Conservation (phyloP, 2,329 filamentous ascomycete genomes). For the Diplodia seriata region DNA sequence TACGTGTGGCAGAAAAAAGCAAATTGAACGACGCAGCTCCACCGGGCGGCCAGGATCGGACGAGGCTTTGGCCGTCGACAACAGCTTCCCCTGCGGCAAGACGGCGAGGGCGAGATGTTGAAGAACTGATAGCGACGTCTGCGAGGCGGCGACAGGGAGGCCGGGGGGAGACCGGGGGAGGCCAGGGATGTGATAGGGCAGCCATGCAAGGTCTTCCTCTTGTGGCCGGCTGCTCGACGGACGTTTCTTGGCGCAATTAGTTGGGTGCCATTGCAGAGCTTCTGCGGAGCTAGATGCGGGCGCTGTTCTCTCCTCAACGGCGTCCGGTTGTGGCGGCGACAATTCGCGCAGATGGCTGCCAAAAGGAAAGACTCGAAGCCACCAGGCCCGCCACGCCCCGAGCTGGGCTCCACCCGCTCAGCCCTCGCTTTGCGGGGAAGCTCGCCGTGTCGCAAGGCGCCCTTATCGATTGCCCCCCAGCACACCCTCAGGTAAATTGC, state of each 20-base stretch:
- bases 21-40: constrained; percentile 21
- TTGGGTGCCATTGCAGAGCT: constrained; percentile 31
- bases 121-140: background rate
- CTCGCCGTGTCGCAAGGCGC: constrained; percentile 7
- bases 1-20: constrained; percentile 32
- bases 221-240: constrained; percentile 11
- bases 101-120: background rate
- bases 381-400: background rate
- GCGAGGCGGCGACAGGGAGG: constrained; percentile 16
- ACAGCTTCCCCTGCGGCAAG: constrained; percentile 7
- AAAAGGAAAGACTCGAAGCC: constrained; percentile 7
- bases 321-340: constrained; percentile 17
- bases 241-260: constrained; percentile 16
- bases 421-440: background rate
- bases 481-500: constrained; percentile 16
- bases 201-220: constrained; percentile 28
- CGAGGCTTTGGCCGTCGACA: background rate
- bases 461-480: constrained; percentile 21
- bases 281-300: constrained; percentile 18
- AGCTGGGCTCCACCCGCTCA: background rate
- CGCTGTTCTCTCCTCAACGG: constrained; percentile 23
- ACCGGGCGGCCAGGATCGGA: constrained; percentile 10
- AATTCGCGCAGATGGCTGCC: constrained; percentile 16
- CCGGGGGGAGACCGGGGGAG: background rate
- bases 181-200: constrained; percentile 27